Base-by-base conservation (phyloP, 768 basidiomycete species). In the Mycena galericulata region DNA sequence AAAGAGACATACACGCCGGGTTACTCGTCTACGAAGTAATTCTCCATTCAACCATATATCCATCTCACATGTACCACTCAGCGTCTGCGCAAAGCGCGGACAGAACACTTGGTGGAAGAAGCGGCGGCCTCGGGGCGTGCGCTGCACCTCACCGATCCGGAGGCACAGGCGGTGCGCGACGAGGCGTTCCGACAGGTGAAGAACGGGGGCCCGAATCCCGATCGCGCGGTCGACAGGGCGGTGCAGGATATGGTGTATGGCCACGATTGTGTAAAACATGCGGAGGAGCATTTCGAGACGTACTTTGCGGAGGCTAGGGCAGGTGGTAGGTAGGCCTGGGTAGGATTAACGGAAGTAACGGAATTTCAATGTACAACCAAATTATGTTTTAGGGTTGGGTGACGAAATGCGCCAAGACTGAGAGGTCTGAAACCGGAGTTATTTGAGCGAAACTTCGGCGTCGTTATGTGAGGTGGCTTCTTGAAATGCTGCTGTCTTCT, bases 221-320 rank as follows among this genome's bases (percentile, higher is more conserved):
- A 75, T 56, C 72, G 69, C 27, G 71, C 62, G 60, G 24, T 72
- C 5, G 75, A 75, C 63, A 53, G 66, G 9, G 41, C 68, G 30
- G 69, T 75, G 63, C 72, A 73, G 65, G 71, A 73, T 40, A 70
- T 71, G 46, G 65, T 74, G 24, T 72, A 74, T 38, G 75, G 75
- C 1, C 67, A 56, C 29, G 75, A 75, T 29, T 72, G 73, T 40
- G 58, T 74, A 27, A 47, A 57, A n/a, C 46, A 73, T 24, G 75
- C 73, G 20, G 68, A 65, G 51, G 32, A 46, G 38, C 38, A 43
- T 18, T 72, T 55, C 24, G 68, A 59, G 1, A 57, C 54, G 60
- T 62, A 60, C 36, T 69, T 69, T 29, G 29, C 56, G 34, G 34
- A 36, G 34, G 34, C 34, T n/a, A n/a, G n/a, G n/a, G n/a, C n/a